These are phyloP conservation scores for Iberis pinnata DNA, from an alignment of 345 rosid genomes.

Conservation along the genomic window DNA sequence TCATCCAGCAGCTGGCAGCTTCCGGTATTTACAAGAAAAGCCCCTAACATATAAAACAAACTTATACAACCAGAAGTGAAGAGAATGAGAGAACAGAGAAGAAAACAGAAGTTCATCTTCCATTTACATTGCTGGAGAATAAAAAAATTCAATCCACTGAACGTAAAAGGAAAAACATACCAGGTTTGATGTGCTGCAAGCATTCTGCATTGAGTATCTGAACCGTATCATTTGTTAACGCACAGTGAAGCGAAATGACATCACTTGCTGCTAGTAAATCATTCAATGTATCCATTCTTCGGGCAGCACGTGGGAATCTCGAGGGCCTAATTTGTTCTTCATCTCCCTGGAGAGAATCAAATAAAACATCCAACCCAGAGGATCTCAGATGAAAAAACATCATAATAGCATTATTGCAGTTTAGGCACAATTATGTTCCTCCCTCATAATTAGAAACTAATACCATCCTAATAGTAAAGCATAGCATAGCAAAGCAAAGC, in stretches of 20 bases:
- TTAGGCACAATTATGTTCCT: no score
- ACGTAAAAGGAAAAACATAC: conserved; percentile 31
- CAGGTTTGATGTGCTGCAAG: conserved; percentile 94
- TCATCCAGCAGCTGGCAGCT: conserved; percentile 94
- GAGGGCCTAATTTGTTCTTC: conserved; percentile 49
- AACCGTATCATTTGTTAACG: conserved; percentile 78
- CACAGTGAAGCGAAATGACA: conserved; percentile 87
- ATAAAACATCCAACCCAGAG: background rate
- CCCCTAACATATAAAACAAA: conserved; percentile 42
- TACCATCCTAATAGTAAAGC: no score
- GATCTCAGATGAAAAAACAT: background rate
- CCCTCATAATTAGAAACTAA: background rate
- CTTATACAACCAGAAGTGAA: background rate
- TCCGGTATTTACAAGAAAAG: conserved; percentile 94
- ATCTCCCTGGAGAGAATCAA: conserved; percentile 46
- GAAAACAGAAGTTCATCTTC: conserved; percentile 4
- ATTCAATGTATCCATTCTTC: conserved; percentile 94
- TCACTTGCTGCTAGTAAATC: conserved; percentile 96
- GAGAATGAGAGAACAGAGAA: conserved; percentile 7
- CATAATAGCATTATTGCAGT: no score
- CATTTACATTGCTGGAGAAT: background rate
- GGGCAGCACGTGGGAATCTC: conserved; percentile 84
- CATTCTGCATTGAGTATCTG: conserved; percentile 92
- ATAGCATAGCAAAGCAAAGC: background rate
- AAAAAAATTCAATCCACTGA: background rate